Percentiles rank a stretch among this genome's conserved stretches.
phyloP scores from a whole-genome alignment of 2,329 filamentous ascomycete species.

The Fusarium pseudograminearum region DNA sequence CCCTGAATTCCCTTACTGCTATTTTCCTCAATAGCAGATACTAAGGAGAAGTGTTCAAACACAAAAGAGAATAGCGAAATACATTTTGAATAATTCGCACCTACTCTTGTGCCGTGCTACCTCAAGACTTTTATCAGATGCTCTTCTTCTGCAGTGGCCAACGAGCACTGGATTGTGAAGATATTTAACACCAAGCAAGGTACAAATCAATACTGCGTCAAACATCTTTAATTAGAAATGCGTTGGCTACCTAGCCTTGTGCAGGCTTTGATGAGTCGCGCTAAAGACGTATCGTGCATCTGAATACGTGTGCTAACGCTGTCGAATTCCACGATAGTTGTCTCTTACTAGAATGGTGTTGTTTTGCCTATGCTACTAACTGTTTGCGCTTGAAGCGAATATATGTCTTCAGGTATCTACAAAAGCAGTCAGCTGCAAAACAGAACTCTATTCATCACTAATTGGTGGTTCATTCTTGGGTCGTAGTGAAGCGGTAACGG shows the following conservation, averaged over 20 bases:
- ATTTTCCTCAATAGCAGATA: neutral
- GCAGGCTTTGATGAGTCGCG: neutral
- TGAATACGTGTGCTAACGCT: neutral
- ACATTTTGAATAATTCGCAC: neutral
- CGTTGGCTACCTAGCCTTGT: neutral
- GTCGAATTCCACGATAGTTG: neutral
- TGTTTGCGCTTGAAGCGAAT: neutral
- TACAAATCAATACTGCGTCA: neutral
- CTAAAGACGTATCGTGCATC: constrained; percentile 2
- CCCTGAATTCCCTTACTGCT: neutral
- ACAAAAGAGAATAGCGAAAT: neutral
- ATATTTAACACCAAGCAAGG: neutral
- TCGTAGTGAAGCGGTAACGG: neutral
- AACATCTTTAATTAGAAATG: neutral
- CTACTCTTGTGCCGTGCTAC: neutral
- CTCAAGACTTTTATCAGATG: neutral
- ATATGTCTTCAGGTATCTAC: neutral
- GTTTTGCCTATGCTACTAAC: neutral
- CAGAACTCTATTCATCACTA: neutral
- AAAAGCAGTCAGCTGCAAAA: neutral
- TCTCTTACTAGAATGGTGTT: neutral
- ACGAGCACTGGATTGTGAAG: neutral
- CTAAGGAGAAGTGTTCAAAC: neutral
- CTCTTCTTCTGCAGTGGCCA: neutral
- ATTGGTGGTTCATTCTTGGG: neutral